These are phyloP conservation scores for Alternaria novae-zelandiae DNA, from an alignment of 2,329 filamentous ascomycete species.

Conservation along the genomic window DNA sequence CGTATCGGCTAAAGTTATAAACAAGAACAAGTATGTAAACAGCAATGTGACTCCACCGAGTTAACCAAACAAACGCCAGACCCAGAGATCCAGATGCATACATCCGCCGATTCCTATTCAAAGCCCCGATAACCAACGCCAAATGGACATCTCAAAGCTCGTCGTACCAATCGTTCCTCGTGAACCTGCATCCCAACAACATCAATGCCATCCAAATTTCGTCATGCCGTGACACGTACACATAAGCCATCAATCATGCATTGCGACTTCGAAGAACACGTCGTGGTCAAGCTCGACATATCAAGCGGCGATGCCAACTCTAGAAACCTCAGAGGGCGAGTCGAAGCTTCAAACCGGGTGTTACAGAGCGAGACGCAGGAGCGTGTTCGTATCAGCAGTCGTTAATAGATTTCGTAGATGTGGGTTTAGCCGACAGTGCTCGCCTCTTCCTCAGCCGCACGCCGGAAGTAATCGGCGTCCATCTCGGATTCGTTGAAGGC, in stretches of 20 bases:
- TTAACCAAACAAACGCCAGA: not conserved
- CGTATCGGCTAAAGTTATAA: not conserved
- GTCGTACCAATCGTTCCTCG: not conserved
- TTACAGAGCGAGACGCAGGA: conserved; percentile 5
- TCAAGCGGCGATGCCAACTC: conserved; percentile 14
- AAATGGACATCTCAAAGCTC: not conserved
- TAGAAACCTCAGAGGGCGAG: conserved; percentile 11
- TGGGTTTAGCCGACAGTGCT: conserved; percentile 38
- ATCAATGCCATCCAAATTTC: not conserved
- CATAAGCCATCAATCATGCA: not conserved
- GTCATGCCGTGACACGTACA: not conserved
- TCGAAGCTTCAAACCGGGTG: conserved; percentile 16
- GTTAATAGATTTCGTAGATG: not conserved
- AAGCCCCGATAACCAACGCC: not conserved
- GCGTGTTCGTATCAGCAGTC: not conserved
- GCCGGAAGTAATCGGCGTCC: conserved; percentile 46
- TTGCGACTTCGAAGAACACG: not conserved
- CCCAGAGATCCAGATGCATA: not conserved
- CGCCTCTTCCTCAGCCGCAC: conserved; percentile 47
- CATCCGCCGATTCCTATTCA: not conserved
- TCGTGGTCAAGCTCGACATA: conserved; percentile 3
- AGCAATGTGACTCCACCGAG: not conserved
- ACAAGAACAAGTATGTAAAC: not conserved
- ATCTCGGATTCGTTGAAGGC: conserved; percentile 27
- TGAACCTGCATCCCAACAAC: not conserved